Base-by-base conservation (phyloP, 2,329 filamentous ascomycete genomes). In the Fusarium brevicatenulatum region DNA sequence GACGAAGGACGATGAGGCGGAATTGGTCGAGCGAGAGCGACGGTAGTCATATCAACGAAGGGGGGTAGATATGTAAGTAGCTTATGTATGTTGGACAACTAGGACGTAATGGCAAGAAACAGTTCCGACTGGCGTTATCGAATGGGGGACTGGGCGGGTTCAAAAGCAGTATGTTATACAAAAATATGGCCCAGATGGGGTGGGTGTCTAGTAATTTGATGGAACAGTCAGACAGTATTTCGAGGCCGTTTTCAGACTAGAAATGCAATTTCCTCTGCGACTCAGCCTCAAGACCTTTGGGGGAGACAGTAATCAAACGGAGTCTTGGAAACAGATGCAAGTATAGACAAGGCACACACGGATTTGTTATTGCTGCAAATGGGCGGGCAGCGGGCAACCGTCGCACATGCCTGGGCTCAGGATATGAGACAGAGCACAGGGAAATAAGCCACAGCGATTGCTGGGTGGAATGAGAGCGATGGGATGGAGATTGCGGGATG, bases 1-100 rank as follows among this genome's bases (percentile, higher is more conserved):
- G 85, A 82, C 32, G 84, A 81, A 40, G 85, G 79, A 65, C 82
- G 82, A 77, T 86, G 85, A 62, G 84, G 81, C 66, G 83, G 80
- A 60, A 87, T 81, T 61, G 85, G 85, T 77, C 86, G 82, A 39
- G 86, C 82, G 46, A 90, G 80, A 54, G 88, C 86, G 78, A 90
- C 85, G 60, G 88, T 89, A 66, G 88, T 85, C 88, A 90, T 90
- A 59, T 68, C 64, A 70, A 71, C 70, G 70, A 39, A 44, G 19
- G 59, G 23, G 40, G 56, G 28, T 50, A 50, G 47, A 50, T 50
- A 23, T 34, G 47, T 30, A 28, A 28, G 25, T 28, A 52, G 50
- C 47, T 49, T 60, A 60, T 63, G 60, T 32, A 60, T 64, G 60
- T 34, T 67, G 63, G 44, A 66, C 59, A 60, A 34, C 25, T 62